Evolutionary conservation across 495 filamentous ascomycete genomes (phyloP).

Genomic region (Podospora pseudopauciseta): DNA sequence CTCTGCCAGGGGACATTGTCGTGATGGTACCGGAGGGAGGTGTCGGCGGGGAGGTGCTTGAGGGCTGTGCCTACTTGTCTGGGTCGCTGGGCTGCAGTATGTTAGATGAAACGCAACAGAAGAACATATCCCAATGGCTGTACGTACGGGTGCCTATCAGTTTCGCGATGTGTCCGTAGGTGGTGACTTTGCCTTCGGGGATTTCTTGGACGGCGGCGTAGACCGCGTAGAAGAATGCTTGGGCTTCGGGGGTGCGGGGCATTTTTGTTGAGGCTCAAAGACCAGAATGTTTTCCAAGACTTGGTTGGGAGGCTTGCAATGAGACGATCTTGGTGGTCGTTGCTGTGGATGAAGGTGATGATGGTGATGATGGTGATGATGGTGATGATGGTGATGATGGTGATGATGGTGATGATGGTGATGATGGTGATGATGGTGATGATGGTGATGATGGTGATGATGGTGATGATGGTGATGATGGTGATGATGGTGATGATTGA

Average conservation of each 20-base stretch:
- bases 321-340: not conserved
- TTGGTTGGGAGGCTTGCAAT: not conserved
- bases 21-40: slow-evolving; percentile 54
- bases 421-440: not conserved
- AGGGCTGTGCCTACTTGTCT: slow-evolving; percentile 86
- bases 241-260: slow-evolving; percentile 77
- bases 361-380: not conserved
- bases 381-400: not conserved
- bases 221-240: slow-evolving; percentile 78
- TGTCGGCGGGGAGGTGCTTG: slow-evolving; percentile 65
- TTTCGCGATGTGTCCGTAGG: slow-evolving; percentile 82
- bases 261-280: slow-evolving; percentile 37
- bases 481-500: not conserved
- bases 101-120: not conserved
- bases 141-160: slow-evolving; percentile 75
- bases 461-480: not conserved
- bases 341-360: not conserved
- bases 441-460: not conserved
- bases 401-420: not conserved
- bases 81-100: slow-evolving; percentile 55
- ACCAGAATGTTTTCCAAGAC: too few species aligned
- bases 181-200: slow-evolving; percentile 76
- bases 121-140: not conserved
- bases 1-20: slow-evolving; percentile 91
- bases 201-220: slow-evolving; percentile 82